These are phyloP conservation scores for Musa balbisiana DNA, from an alignment of 202 grass and related monocot species.

Conservation along the genomic window DNA sequence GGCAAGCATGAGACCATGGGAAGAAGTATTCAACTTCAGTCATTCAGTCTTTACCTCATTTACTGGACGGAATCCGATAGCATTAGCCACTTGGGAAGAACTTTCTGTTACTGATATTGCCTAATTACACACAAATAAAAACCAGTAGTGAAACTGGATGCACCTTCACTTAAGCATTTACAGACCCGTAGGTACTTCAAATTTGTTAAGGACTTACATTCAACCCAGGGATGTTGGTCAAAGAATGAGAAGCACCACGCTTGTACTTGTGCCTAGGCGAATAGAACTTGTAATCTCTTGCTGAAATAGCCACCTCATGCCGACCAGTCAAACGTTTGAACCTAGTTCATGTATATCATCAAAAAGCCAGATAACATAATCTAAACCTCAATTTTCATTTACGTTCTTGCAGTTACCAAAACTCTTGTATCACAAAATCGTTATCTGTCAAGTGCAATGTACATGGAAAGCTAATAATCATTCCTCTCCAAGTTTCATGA, in stretches of 20 bases:
- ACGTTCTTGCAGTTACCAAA: neutral
- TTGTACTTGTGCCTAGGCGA: conserved; percentile 78
- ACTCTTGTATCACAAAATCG: neutral
- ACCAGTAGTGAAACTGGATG: neutral
- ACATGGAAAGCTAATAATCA: neutral
- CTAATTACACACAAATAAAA: conserved; percentile 29
- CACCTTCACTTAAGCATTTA: conserved; percentile 17
- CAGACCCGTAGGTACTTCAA: conserved; percentile 4
- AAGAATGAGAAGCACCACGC: conserved; percentile 41
- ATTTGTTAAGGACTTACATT: conserved; percentile 36
- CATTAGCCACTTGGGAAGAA: conserved; percentile 51
- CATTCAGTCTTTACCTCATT: conserved; percentile 45
- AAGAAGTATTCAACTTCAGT: conserved; percentile 15
- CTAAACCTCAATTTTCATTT: neutral
- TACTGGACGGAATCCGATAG: conserved; percentile 51
- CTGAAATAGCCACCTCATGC: conserved; percentile 51
- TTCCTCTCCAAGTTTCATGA: too few relatives aligned
- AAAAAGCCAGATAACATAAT: neutral
- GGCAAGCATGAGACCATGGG: neutral
- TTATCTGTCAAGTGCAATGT: neutral
- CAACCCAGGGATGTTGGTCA: conserved; percentile 46
- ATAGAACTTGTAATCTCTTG: conserved; percentile 93
- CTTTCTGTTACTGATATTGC: conserved; percentile 50
- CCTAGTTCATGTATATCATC: conserved; percentile 34
- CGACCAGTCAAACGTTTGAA: conserved; percentile 83